Percentiles rank a stretch among this genome's conserved stretches.
phyloP scores from a whole-genome alignment of 352 stramenopile species.

The Phytopythium sindhum region DNA sequence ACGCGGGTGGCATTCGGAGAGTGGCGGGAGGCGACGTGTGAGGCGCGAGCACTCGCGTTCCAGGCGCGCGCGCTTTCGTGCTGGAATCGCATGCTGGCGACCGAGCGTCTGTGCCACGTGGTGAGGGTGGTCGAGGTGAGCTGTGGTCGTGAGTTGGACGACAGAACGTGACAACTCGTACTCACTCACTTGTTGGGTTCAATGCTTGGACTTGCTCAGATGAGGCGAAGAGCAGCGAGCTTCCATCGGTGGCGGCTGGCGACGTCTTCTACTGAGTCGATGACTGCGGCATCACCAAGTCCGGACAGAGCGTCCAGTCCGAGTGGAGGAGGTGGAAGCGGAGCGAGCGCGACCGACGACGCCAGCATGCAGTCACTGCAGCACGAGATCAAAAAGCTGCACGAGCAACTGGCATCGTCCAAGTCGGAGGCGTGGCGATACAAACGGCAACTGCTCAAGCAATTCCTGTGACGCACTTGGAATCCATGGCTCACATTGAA shows the following conservation, averaged over 20 bases:
- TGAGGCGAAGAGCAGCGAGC: slow-evolving; percentile 30
- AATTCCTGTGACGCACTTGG: slow-evolving; percentile 42
- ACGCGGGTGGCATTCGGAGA: slow-evolving; percentile 29
- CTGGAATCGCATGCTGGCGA: slow-evolving; percentile 68
- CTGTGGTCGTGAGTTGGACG: neutral
- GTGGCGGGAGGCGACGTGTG: slow-evolving; percentile 35
- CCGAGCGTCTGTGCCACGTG: slow-evolving; percentile 52
- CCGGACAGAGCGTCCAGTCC: neutral
- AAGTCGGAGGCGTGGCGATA: slow-evolving; percentile 73
- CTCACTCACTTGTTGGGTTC: neutral
- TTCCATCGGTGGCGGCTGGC: slow-evolving; percentile 35
- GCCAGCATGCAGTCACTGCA: slow-evolving; percentile 32
- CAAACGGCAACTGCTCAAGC: slow-evolving; percentile 76
- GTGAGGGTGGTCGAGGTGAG: slow-evolving; percentile 35
- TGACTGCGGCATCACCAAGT: neutral
- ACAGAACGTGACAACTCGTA: neutral
- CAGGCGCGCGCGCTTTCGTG: slow-evolving; percentile 42
- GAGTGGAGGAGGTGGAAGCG: neutral
- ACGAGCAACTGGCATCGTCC: slow-evolving; percentile 59
- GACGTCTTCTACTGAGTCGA: neutral
- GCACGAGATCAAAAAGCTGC: slow-evolving; percentile 64
- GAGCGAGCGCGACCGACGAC: slow-evolving; percentile 19
- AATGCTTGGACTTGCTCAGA: slow-evolving; percentile 13
- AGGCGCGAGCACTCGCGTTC: slow-evolving; percentile 33
- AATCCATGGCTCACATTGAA: neutral